phyloP scores from a whole-genome alignment of 805 yeast species.

The Kurtzmaniella cleridarum region DNA sequence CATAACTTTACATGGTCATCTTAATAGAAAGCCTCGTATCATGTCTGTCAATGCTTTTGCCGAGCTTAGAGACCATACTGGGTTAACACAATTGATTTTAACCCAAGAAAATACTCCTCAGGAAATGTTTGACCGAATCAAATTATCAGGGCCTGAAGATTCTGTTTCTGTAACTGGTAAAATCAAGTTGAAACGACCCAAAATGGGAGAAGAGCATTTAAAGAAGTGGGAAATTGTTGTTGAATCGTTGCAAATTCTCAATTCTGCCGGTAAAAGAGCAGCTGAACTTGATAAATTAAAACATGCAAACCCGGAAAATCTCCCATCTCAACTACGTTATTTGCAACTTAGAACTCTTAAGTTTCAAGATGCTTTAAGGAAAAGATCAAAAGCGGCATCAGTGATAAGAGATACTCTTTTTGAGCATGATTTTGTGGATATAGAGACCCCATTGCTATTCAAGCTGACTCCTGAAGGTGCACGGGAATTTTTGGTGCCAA shows the following conservation, averaged over 20 bases:
- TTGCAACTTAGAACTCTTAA: slow-evolving; percentile 65
- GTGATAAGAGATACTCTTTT: slow-evolving; percentile 38
- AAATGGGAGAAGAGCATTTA: slow-evolving; percentile 11
- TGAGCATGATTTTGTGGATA: slow-evolving; percentile 56
- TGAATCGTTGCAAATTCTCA: slow-evolving; percentile 48
- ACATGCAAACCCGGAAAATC: slow-evolving; percentile 41
- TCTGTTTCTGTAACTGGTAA: slow-evolving; percentile 63
- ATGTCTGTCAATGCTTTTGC: slow-evolving; percentile 71
- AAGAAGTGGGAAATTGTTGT: slow-evolving; percentile 56
- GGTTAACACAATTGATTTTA: slow-evolving; percentile 49
- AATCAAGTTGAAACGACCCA: slow-evolving; percentile 29
- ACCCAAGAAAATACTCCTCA: slow-evolving; percentile 38
- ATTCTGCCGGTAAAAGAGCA: slow-evolving; percentile 57
- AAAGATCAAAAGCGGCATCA: slow-evolving; percentile 52
- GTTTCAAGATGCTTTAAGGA: slow-evolving; percentile 51
- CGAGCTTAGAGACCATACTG: slow-evolving; percentile 66
- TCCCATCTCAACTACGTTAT: slow-evolving; percentile 78
- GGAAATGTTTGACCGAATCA: slow-evolving; percentile 33
- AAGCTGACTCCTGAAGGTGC: slow-evolving; percentile 99
- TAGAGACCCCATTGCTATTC: slow-evolving; percentile 90
- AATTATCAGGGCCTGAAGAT: slow-evolving; percentile 62
- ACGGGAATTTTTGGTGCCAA: slow-evolving; percentile 90
- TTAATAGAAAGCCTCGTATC: slow-evolving; percentile 67
- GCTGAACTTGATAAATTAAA: slow-evolving; percentile 63
- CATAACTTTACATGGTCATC: slow-evolving; percentile 75